Evolutionary conservation across 2,329 filamentous ascomycete species (phyloP).

Genomic region (Leptographium flavum): DNA sequence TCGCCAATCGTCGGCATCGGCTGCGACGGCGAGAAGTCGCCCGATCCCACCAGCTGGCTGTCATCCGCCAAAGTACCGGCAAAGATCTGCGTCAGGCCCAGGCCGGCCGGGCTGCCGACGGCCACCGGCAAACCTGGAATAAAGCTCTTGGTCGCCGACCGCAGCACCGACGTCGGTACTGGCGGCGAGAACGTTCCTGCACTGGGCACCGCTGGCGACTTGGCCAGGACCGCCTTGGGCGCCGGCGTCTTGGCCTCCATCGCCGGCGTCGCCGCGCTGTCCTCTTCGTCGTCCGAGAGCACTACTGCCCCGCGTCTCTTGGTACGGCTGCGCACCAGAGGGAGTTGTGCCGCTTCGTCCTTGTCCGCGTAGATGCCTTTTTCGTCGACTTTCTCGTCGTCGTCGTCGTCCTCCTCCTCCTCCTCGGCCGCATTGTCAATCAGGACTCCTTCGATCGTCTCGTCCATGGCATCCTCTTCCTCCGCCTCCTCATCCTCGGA

Average conservation of each 20-base stretch:
- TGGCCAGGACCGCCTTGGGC: slow-evolving; percentile 25
- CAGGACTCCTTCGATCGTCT: slow-evolving; percentile 14
- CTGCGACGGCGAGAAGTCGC: slow-evolving; percentile 24
- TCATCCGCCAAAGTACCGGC: slow-evolving; percentile 67
- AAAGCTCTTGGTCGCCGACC: slow-evolving; percentile 53
- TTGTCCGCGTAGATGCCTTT: background rate
- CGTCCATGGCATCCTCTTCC: slow-evolving; percentile 11
- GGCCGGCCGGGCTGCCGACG: slow-evolving; percentile 37
- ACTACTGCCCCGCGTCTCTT: slow-evolving; percentile 33
- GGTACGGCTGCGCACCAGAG: slow-evolving; percentile 22
- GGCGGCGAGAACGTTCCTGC: slow-evolving; percentile 33
- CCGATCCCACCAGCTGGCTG: slow-evolving; percentile 26
- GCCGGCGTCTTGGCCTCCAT: slow-evolving; percentile 28
- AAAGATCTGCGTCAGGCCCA: slow-evolving; percentile 82
- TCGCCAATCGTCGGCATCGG: slow-evolving; percentile 43
- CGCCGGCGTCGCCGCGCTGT: slow-evolving; percentile 17
- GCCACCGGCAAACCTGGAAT: slow-evolving; percentile 53
- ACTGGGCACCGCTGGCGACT: slow-evolving; percentile 26
- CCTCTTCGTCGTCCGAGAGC: slow-evolving; percentile 53
- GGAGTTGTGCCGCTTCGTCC: no score
- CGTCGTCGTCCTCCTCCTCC: slow-evolving; percentile 19
- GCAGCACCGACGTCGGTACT: slow-evolving; percentile 49
- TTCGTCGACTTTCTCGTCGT: slow-evolving; percentile 8
- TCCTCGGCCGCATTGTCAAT: slow-evolving; percentile 9
- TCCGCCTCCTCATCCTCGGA: slow-evolving; percentile 10